A percentile compares a stretch with the other conserved stretches of the same genome.
These are phyloP conservation scores for Nothopassalora personata DNA, from an alignment of 2,329 filamentous ascomycete species.

Conservation along the genomic window DNA sequence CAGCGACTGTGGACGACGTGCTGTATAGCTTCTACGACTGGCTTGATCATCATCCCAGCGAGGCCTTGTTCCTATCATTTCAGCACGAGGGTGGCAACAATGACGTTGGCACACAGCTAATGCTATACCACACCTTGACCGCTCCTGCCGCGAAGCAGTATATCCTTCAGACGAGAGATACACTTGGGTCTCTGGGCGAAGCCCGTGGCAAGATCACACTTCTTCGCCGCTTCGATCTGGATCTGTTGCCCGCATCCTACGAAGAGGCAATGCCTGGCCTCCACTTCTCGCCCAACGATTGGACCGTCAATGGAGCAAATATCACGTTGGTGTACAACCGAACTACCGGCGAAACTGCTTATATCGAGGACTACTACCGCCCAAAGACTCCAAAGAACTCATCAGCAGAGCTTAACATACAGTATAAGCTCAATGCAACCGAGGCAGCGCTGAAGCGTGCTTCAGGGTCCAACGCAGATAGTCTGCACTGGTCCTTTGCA, in stretches of 20 bases:
- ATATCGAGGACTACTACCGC: slow-evolving; percentile 49
- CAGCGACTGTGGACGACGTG: slow-evolving; percentile 41
- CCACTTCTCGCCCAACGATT: slow-evolving; percentile 42
- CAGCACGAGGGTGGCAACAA: slow-evolving; percentile 42
- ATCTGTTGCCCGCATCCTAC: slow-evolving; percentile 34
- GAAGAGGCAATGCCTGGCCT: slow-evolving; percentile 41
- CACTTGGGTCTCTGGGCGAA: slow-evolving; percentile 35
- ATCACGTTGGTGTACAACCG: slow-evolving; percentile 43
- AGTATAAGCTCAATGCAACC: slow-evolving; percentile 43
- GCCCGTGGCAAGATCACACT: slow-evolving; percentile 39
- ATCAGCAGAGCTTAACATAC: slow-evolving; percentile 37
- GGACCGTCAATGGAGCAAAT: slow-evolving; percentile 41
- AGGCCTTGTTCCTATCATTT: slow-evolving; percentile 45
- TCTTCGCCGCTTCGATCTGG: slow-evolving; percentile 44
- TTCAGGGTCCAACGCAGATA: slow-evolving; percentile 27
- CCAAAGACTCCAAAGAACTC: slow-evolving; percentile 31
- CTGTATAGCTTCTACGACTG: slow-evolving; percentile 47
- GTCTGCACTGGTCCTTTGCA: slow-evolving; percentile 47
- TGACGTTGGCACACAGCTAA: slow-evolving; percentile 35
- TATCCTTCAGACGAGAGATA: slow-evolving; percentile 35
- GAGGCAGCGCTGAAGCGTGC: slow-evolving; percentile 37
- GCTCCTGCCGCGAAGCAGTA: slow-evolving; percentile 37
- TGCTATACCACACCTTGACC: slow-evolving; percentile 38
- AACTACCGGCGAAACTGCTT: slow-evolving; percentile 36
- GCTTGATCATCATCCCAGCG: slow-evolving; percentile 44